Conservation (phyloP, 495 filamentous ascomycete genomes). For the Penicillium lividum region DNA sequence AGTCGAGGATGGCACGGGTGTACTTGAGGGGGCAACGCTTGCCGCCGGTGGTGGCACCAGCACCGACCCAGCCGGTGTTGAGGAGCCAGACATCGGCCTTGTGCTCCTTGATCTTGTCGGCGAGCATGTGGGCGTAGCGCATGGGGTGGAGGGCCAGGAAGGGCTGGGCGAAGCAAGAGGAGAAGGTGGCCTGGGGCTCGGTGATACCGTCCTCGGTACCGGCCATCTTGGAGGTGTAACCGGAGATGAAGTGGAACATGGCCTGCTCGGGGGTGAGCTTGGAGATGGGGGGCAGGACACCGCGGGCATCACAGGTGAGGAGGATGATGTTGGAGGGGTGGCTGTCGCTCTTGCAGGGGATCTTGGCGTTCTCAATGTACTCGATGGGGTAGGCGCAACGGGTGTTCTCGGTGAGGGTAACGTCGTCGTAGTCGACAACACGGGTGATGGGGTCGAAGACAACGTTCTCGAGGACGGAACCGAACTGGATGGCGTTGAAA, state of each 20-base stretch:
- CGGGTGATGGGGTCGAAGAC: conserved; percentile 92
- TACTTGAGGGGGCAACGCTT: conserved; percentile 99
- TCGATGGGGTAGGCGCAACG: conserved; percentile 98
- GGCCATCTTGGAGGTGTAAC: conserved; percentile 99
- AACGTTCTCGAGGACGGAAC: conserved; percentile 96
- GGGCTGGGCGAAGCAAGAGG: conserved; percentile 98
- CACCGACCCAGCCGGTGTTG: conserved; percentile 99
- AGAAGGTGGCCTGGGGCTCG: conserved; percentile 98
- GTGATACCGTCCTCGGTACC: conserved; percentile 96
- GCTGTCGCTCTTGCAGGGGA: conserved; percentile 82
- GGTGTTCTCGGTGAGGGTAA: conserved; percentile 96
- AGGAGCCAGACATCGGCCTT: conserved; percentile 97
- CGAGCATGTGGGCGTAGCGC: conserved; percentile 97
- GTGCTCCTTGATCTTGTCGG: conserved; percentile 94
- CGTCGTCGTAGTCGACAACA: conserved; percentile 91
- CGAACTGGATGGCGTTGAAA: conserved; percentile 93
- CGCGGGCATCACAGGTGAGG: conserved; percentile 95
- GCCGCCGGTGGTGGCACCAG: conserved; percentile 89
- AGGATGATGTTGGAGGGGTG: conserved; percentile 98
- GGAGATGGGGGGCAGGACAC: conserved; percentile 95
- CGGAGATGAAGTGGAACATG: conserved; percentile 99
- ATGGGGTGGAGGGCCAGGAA: conserved; percentile 99
- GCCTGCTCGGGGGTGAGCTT: conserved; percentile 95
- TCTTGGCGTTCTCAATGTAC: conserved; percentile 98
- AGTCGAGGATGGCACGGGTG: conserved; percentile 95